Conservation (phyloP, 2,329 filamentous ascomycete genomes). For the Albophoma yamanashiensis region DNA sequence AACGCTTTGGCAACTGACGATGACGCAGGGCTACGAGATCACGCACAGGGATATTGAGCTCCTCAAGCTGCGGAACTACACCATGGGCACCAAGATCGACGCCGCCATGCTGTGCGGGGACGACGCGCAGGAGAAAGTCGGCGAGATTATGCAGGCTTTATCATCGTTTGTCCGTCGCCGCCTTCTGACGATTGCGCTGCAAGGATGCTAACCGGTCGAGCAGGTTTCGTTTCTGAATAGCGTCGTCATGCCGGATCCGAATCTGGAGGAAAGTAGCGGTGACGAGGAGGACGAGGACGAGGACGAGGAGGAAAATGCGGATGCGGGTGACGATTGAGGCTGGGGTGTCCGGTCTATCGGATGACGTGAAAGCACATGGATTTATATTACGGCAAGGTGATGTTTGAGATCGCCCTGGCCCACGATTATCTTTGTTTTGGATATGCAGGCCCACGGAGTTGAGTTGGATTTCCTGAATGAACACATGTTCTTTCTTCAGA, state of each 20-base stretch:
- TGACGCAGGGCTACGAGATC: constrained; percentile 56
- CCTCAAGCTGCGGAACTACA: constrained; percentile 71
- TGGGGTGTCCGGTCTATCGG: not conserved
- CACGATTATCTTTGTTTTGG: not conserved
- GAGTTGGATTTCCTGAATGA: not conserved
- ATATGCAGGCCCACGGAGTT: not conserved
- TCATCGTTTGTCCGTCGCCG: constrained; percentile 57
- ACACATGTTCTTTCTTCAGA: too few species aligned
- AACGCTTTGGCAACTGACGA: not conserved
- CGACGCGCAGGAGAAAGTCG: constrained; percentile 54
- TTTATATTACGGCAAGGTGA: too few species aligned
- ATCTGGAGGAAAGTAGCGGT: constrained; percentile 27
- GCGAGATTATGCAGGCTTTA: constrained; percentile 55
- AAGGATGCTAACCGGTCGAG: not conserved
- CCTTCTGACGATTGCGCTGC: not conserved
- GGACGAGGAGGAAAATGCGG: constrained; percentile 3
- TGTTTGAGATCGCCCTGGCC: not conserved
- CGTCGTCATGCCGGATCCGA: constrained; percentile 61
- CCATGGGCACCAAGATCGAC: constrained; percentile 53
- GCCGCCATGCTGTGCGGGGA: constrained; percentile 54
- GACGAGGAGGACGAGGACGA: constrained; percentile 22
- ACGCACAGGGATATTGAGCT: constrained; percentile 73
- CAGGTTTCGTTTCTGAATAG: constrained; percentile 65
- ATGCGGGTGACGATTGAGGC: constrained; percentile 1
- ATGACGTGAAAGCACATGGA: not conserved